Evolutionary conservation across 441 rosid species (phyloP).

Genomic region (Sinapis alba): DNA sequence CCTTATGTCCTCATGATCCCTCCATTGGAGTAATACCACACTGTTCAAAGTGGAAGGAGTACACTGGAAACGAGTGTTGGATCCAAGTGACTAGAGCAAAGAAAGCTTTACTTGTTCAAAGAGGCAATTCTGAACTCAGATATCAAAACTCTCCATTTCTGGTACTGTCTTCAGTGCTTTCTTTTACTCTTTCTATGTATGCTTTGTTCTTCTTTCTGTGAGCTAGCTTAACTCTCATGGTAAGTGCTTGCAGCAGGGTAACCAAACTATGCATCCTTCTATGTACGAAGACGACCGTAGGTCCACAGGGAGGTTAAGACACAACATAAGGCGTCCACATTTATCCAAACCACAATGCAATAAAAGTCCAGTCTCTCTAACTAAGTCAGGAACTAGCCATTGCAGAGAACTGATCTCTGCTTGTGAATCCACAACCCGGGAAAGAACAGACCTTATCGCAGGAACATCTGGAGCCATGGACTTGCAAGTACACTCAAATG

Average conservation of each 20-base stretch:
- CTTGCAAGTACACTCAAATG: slow-evolving; percentile 28
- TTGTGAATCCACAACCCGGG: not conserved
- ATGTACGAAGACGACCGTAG: slow-evolving; percentile 45
- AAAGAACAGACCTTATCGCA: slow-evolving; percentile 7
- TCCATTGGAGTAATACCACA: slow-evolving; percentile 45
- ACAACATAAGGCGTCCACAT: slow-evolving; percentile 39
- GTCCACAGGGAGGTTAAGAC: slow-evolving; percentile 44
- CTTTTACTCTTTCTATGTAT: not conserved
- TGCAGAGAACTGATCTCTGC: slow-evolving; percentile 4
- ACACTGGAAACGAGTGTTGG: slow-evolving; percentile 38
- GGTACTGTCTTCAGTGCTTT: slow-evolving; percentile 36
- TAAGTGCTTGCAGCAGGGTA: slow-evolving; percentile 47
- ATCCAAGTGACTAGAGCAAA: slow-evolving; percentile 46
- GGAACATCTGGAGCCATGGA: slow-evolving; percentile 23
- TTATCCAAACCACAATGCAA: slow-evolving; percentile 39
- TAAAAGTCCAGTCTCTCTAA: slow-evolving; percentile 39
- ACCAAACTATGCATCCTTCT: slow-evolving; percentile 48
- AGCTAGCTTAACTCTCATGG: slow-evolving; percentile 6
- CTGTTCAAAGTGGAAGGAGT: slow-evolving; percentile 44
- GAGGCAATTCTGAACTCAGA: slow-evolving; percentile 30
- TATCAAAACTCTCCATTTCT: slow-evolving; percentile 19
- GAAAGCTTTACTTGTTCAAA: slow-evolving; percentile 40
- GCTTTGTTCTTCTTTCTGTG: not conserved
- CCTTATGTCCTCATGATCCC: slow-evolving; percentile 45
- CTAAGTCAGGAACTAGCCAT: slow-evolving; percentile 21